Evolutionary conservation across 352 stramenopile species (phyloP), one percentile per base, ranked within the genome.

Genomic region (Globisporangium spinosum): DNA sequence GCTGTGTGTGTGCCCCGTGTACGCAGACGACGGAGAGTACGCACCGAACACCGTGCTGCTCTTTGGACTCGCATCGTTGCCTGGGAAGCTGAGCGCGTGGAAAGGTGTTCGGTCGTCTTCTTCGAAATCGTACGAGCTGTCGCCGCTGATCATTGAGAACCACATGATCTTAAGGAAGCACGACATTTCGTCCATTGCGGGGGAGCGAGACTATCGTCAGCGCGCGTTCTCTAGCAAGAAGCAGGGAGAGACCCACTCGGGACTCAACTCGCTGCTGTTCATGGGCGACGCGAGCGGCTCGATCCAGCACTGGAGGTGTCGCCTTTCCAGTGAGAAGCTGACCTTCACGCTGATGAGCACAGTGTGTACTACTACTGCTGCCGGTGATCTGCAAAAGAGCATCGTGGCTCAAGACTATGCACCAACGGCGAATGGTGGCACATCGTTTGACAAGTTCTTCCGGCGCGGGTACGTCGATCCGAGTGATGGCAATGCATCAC

Each of bases 301-400:
- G 9, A 70, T 95, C 23, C 79, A 94, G 54, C 86, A 95, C 61
- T 95, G 87, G 87, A 76, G 87, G 0, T 95, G 87, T 51, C 85
- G 82, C 1, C 65, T 90, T 40, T 70, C 74, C 1, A 78, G 62
- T 0, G 72, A 75, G 22, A 74, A 43, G 22, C 87, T 94, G 66
- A 70, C 81, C 32, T 93, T 93, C 54, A 88, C 87, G 8, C 81
- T 91, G 61, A 93, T 95, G 81, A 90, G 83, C 38, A 76, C 82
- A 17, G 12, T 38, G n/a, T 23, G 2, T 27, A 35, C 47, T 29
- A 29, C 47, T 17, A 23, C 29, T 22, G 43, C 38, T 40, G 38
- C 53, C 8, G 17, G 15, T 12, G 38, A 17, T 9, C 2, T 27
- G 25, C 53, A 58, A 29, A 58, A 58, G 15, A 58, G 17, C 25